Evolutionary conservation across 352 stramenopile genomes (phyloP).

Genomic region (Phytopythium montanum): DNA sequence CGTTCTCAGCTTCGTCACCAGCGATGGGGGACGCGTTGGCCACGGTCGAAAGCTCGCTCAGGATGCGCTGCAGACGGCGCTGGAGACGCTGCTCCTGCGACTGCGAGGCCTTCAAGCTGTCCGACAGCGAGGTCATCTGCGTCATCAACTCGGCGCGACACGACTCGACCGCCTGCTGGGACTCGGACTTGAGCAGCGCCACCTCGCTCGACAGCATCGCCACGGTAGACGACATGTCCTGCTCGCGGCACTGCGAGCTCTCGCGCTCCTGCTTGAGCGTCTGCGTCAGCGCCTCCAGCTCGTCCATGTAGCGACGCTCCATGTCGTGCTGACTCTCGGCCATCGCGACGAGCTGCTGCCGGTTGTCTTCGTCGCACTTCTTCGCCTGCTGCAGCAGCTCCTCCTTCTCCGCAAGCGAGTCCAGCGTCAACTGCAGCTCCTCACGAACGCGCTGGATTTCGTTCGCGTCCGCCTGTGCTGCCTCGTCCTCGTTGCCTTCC

Average conservation of each 20-base stretch:
- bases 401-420: slow-evolving; percentile 22
- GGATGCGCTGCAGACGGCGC: slow-evolving; percentile 32
- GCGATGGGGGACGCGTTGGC: slow-evolving; percentile 15
- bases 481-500: slow-evolving; percentile 20
- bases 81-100: slow-evolving; percentile 45
- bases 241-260: slow-evolving; percentile 32
- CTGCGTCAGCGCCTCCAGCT: slow-evolving; percentile 36
- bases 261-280: slow-evolving; percentile 48
- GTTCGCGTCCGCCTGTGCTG: slow-evolving; percentile 25
- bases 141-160: slow-evolving; percentile 17
- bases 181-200: slow-evolving; percentile 25
- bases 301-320: slow-evolving; percentile 28
- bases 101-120: slow-evolving; percentile 33
- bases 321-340: slow-evolving; percentile 41
- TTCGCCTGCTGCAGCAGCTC: slow-evolving; percentile 28
- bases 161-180: slow-evolving; percentile 23
- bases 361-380: slow-evolving; percentile 29
- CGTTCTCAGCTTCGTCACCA: background rate
- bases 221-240: slow-evolving; percentile 35
- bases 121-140: slow-evolving; percentile 31
- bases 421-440: slow-evolving; percentile 16
- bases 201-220: slow-evolving; percentile 30
- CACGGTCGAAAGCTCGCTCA: slow-evolving; percentile 38
- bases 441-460: slow-evolving; percentile 14
- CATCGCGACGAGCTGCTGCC: slow-evolving; percentile 35